Percentiles rank a stretch among this genome's conserved stretches.
Evolutionary conservation across 495 filamentous ascomycete species (phyloP).

Genomic region (Sporormia fimetaria): DNA sequence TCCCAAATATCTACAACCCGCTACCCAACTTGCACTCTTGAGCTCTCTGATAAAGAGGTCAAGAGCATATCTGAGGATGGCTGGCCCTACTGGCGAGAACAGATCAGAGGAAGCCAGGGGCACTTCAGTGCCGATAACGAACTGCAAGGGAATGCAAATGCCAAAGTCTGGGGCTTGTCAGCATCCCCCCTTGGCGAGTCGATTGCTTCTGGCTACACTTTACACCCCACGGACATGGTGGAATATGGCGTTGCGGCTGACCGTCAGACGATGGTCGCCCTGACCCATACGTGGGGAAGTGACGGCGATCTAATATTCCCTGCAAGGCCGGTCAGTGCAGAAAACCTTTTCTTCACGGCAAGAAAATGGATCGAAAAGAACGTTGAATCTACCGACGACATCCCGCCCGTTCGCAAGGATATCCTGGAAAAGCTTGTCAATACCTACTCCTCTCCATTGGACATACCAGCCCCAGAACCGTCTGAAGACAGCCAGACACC

Average conservation of each 20-base stretch:
- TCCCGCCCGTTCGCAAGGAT: not conserved
- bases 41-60: slow-evolving; percentile 3
- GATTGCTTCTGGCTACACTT: slow-evolving; percentile 35
- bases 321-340: slow-evolving; percentile 6
- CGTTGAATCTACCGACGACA: not conserved
- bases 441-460: not conserved
- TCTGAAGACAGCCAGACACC: too few species aligned
- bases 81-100: slow-evolving; percentile 14
- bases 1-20: slow-evolving; percentile 10
- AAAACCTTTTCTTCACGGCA: slow-evolving; percentile 11
- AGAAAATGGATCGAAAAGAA: slow-evolving; percentile 16
- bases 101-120: slow-evolving; percentile 14
- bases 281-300: slow-evolving; percentile 27
- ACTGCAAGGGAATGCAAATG: slow-evolving; percentile 35
- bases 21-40: slow-evolving; percentile 6
- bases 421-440: not conserved
- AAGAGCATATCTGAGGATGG: not conserved
- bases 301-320: slow-evolving; percentile 4
- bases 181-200: slow-evolving; percentile 33
- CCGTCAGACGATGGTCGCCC: slow-evolving; percentile 31
- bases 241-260: slow-evolving; percentile 39
- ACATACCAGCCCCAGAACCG: too few species aligned
- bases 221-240: slow-evolving; percentile 44
- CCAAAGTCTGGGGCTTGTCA: slow-evolving; percentile 42
- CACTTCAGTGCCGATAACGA: slow-evolving; percentile 38